phyloP scores from a whole-genome alignment of 176 grass and related monocot species.

The Puya raimondii region DNA sequence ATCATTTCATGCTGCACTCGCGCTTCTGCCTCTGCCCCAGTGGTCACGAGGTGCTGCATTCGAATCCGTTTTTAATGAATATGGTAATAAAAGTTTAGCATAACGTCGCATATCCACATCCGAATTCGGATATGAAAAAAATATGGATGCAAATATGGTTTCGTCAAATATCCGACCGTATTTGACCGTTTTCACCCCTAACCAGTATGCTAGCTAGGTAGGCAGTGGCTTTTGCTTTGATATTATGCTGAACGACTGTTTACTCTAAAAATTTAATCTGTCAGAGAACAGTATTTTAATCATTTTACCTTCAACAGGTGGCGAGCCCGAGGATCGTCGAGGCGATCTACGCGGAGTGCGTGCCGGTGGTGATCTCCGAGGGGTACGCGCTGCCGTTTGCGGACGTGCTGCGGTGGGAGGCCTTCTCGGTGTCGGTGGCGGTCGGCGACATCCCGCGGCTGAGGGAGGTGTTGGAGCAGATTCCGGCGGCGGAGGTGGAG shows the following conservation, averaged over 20 bases:
- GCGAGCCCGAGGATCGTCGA: conserved; percentile 72
- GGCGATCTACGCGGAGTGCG: conserved; percentile 63
- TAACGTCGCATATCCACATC: too few relatives aligned
- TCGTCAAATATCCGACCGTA: too few relatives aligned
- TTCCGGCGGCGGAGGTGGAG: conserved; percentile 49
- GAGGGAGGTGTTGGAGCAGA: conserved; percentile 36
- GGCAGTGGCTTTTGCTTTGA: too few relatives aligned
- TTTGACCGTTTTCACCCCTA: too few relatives aligned
- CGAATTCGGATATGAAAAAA: too few relatives aligned
- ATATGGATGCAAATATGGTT: too few relatives aligned
- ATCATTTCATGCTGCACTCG: conserved; percentile 34
- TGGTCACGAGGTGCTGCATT: conserved; percentile 24
- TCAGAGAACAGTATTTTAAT: too few relatives aligned
- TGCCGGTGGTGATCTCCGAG: conserved; percentile 49
- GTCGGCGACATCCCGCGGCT: conserved; percentile 39
- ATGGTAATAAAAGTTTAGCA: too few relatives aligned
- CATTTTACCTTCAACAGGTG: conserved; percentile 6
- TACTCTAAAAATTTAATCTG: too few relatives aligned
- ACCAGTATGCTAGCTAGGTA: too few relatives aligned
- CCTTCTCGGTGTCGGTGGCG: conserved; percentile 51
- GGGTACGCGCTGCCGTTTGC: conserved; percentile 51
- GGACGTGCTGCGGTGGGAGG: conserved; percentile 63
- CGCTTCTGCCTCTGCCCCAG: conserved; percentile 84
- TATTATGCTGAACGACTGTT: too few relatives aligned
- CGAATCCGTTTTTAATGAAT: too few relatives aligned